Evolutionary conservation across 169 alveolate genomes (phyloP).

Genomic region (Hepatocystis sp.): DNA sequence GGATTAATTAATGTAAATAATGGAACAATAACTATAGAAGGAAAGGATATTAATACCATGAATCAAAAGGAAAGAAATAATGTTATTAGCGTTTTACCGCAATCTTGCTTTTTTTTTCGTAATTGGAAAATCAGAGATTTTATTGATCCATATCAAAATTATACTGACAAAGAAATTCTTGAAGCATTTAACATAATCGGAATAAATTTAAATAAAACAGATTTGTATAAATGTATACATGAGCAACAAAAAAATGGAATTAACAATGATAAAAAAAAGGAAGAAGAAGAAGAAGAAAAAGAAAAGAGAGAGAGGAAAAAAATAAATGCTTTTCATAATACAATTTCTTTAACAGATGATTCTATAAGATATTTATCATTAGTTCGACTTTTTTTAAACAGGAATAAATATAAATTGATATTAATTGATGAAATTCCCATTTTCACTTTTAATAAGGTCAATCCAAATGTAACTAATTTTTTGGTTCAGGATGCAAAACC

Average conservation of each 20-base stretch:
- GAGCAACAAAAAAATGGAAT: slow-evolving; percentile 20
- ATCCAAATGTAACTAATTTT: slow-evolving; percentile 7
- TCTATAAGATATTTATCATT: slow-evolving; percentile 83
- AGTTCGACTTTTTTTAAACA: slow-evolving; percentile 82
- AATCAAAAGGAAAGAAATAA: slow-evolving; percentile 57
- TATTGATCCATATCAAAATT: slow-evolving; percentile 78
- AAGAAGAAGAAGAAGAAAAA: background rate
- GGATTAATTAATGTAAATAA: slow-evolving; percentile 75
- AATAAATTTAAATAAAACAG: slow-evolving; percentile 10
- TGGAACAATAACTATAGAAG: slow-evolving; percentile 79
- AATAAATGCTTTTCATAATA: slow-evolving; percentile 4
- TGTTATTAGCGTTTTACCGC: slow-evolving; percentile 81
- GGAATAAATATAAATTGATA: slow-evolving; percentile 81
- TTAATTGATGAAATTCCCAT: slow-evolving; percentile 89
- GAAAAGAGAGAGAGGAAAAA: slow-evolving; percentile 6
- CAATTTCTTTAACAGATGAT: slow-evolving; percentile 73
- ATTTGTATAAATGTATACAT: slow-evolving; percentile 43
- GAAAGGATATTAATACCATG: slow-evolving; percentile 48
- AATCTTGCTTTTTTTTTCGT: slow-evolving; percentile 76
- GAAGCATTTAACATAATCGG: slow-evolving; percentile 74
- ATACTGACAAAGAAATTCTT: slow-evolving; percentile 72
- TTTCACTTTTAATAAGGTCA: slow-evolving; percentile 4
- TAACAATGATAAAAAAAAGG: background rate
- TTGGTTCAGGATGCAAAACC: slow-evolving; percentile 33
- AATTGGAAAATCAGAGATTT: slow-evolving; percentile 80